A percentile compares a stretch with the other conserved stretches of the same genome.
These are phyloP conservation scores for Sarocladium oryzae DNA, from an alignment of 2,329 filamentous ascomycete genomes.

Conservation along the genomic window DNA sequence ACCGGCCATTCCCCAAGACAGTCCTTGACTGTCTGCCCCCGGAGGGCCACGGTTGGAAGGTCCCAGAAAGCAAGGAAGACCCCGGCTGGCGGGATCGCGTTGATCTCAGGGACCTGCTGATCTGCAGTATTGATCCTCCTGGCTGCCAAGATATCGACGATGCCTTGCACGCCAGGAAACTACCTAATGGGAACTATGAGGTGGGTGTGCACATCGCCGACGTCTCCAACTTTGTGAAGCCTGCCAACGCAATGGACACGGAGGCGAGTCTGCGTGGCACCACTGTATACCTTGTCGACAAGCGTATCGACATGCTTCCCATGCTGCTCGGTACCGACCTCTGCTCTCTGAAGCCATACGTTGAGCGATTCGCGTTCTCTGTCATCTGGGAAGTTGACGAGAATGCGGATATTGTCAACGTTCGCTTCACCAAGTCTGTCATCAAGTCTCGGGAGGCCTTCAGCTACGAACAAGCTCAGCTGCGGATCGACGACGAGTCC, in stretches of 20 bases:
- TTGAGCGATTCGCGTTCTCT: conserved; percentile 88
- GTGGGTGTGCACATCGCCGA: conserved; percentile 98
- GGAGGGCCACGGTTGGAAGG: conserved; percentile 91
- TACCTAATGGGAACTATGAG: conserved; percentile 91
- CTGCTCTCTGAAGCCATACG: conserved; percentile 93
- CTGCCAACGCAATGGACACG: conserved; percentile 92
- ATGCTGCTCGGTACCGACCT: conserved; percentile 93
- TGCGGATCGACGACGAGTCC: conserved; percentile 83
- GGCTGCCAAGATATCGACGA: conserved; percentile 99
- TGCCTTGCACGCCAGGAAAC: conserved; percentile 75
- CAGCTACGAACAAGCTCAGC: conserved; percentile 93
- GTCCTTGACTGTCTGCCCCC: conserved; percentile 87
- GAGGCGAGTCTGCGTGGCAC: conserved; percentile 93
- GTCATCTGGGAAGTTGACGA: conserved; percentile 83
- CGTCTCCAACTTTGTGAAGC: conserved; percentile 98
- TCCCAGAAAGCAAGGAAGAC: conserved; percentile 72
- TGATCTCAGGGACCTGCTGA: conserved; percentile 77
- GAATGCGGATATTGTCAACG: conserved; percentile 75
- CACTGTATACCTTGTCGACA: conserved; percentile 95
- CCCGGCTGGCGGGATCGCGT: conserved; percentile 80
- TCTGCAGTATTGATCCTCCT: conserved; percentile 95
- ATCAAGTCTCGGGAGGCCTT: conserved; percentile 96
- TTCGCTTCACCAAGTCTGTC: conserved; percentile 94
- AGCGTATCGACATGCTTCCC: conserved; percentile 98
- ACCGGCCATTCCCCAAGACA: conserved; percentile 91